phyloP scores from a whole-genome alignment of 2,329 filamentous ascomycete genomes.

The Rhynchosporium graminicola region DNA sequence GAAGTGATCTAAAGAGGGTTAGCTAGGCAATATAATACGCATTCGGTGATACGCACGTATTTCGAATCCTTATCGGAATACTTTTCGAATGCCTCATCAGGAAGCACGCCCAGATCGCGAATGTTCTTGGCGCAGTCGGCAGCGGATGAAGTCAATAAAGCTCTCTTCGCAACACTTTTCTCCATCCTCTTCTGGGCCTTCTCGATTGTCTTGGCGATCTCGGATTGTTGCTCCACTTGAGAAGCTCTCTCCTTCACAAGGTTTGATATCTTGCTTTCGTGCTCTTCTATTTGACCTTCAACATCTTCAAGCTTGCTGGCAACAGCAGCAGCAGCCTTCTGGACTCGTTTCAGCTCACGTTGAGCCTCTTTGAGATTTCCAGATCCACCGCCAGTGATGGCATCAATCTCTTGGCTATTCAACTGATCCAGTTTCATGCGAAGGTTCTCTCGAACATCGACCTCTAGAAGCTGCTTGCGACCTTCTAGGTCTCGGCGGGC shows the following conservation, averaged over 20 bases:
- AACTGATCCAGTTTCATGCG: slow-evolving; percentile 86
- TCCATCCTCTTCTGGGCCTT: slow-evolving; percentile 88
- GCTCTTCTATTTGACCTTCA: slow-evolving; percentile 69
- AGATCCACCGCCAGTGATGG: slow-evolving; percentile 58
- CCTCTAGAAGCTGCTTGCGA: slow-evolving; percentile 80
- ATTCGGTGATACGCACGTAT: slow-evolving; percentile 54
- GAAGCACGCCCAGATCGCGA: slow-evolving; percentile 86
- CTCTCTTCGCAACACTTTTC: slow-evolving; percentile 87
- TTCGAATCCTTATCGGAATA: slow-evolving; percentile 83
- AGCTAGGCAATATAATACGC: background rate
- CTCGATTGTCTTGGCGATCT: slow-evolving; percentile 75
- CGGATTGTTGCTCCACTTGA: slow-evolving; percentile 71
- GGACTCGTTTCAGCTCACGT: slow-evolving; percentile 77
- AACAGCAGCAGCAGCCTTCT: slow-evolving; percentile 66
- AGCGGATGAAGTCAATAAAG: slow-evolving; percentile 73
- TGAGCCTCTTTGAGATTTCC: slow-evolving; percentile 75
- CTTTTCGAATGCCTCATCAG: slow-evolving; percentile 90
- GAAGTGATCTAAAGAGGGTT: slow-evolving; percentile 31
- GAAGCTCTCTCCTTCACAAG: slow-evolving; percentile 54
- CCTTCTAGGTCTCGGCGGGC: slow-evolving; percentile 76
- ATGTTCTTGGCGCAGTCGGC: slow-evolving; percentile 86
- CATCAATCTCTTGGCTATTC: slow-evolving; percentile 72
- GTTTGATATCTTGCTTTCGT: slow-evolving; percentile 43
- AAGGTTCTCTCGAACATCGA: slow-evolving; percentile 86
- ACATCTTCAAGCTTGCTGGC: slow-evolving; percentile 70